Evolutionary conservation across 192 early-diverging fungal genomes (phyloP).

Genomic region (Coemansia sp.): DNA sequence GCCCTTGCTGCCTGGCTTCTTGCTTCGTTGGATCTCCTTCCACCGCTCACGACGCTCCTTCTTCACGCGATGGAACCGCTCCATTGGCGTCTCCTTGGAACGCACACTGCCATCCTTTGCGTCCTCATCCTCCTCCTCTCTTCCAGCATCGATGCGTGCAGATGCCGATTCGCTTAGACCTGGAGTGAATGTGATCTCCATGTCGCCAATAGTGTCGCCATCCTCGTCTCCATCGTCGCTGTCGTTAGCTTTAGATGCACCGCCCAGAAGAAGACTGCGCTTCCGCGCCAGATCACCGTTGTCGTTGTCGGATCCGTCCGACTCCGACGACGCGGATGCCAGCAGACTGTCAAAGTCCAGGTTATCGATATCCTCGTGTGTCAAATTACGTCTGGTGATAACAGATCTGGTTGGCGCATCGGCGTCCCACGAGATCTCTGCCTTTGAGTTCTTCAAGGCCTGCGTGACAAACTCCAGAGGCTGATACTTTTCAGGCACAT

Average conservation of each 20-base stretch:
- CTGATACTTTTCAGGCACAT: constrained; percentile 67
- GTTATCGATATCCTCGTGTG: constrained; percentile 81
- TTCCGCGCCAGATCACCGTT: constrained; percentile 46
- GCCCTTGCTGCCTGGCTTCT: constrained; percentile 20
- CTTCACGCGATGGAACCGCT: constrained; percentile 76
- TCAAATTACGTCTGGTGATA: constrained; percentile 79
- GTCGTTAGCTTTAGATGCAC: constrained; percentile 25
- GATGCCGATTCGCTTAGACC: constrained; percentile 76
- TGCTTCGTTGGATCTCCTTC: constrained; percentile 47
- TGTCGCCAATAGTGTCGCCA: constrained; percentile 63
- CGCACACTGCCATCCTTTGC: constrained; percentile 30
- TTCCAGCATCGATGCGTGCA: constrained; percentile 15
- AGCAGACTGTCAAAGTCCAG: constrained; percentile 92
- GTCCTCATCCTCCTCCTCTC: constrained; percentile 60
- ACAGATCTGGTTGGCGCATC: constrained; percentile 85
- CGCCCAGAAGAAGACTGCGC: constrained; percentile 40
- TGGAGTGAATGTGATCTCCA: constrained; percentile 96
- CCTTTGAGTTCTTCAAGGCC: constrained; percentile 88
- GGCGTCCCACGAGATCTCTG: constrained; percentile 95
- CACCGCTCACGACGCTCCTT: constrained; percentile 73
- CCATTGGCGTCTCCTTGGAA: constrained; percentile 80
- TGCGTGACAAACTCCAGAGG: constrained; percentile 72
- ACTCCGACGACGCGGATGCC: constrained; percentile 68
- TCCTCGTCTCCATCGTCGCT: constrained; percentile 32
- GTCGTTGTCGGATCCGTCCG: constrained; percentile 50